A percentile compares a stretch with the other conserved stretches of the same genome.
Evolutionary conservation across 768 basidiomycete genomes (phyloP).

Genomic region (Leccinum truebloodii): DNA sequence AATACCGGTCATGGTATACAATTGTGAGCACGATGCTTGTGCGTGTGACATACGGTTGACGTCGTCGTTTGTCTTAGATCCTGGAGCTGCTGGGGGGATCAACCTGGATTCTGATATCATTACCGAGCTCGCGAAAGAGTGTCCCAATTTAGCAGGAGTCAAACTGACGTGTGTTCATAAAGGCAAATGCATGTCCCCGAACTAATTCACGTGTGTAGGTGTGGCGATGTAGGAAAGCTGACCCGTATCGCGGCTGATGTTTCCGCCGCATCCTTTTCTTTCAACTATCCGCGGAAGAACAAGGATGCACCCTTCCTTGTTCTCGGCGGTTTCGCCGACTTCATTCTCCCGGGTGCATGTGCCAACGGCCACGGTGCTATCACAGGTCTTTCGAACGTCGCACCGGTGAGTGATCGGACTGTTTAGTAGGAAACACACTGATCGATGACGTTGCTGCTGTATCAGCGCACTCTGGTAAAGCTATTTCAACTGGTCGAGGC

Average conservation of each 20-base stretch:
- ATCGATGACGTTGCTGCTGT: conserved; percentile 3
- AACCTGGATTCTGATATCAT: conserved; percentile 91
- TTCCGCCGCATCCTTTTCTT: conserved; percentile 54
- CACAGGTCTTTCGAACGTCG: conserved; percentile 84
- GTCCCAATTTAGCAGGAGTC: conserved; percentile 79
- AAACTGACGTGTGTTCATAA: conserved; percentile 75
- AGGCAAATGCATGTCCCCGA: neutral
- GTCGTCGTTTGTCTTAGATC: conserved; percentile 49
- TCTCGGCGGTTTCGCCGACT: conserved; percentile 84
- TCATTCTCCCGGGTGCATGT: conserved; percentile 70
- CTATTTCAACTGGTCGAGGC: conserved; percentile 64
- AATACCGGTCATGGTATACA: conserved; percentile 87
- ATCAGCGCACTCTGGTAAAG: conserved; percentile 56
- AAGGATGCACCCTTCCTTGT: conserved; percentile 73
- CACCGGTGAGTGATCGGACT: conserved; percentile 53
- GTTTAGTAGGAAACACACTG: neutral
- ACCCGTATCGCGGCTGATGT: conserved; percentile 77
- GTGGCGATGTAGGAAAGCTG: conserved; percentile 90
- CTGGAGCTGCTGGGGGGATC: conserved; percentile 85
- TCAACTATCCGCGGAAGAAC: conserved; percentile 67
- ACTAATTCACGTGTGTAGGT: conserved; percentile 46
- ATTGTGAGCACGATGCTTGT: conserved; percentile 51
- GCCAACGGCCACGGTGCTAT: conserved; percentile 86
- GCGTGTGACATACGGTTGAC: conserved; percentile 3
- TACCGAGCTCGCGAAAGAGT: conserved; percentile 71